Conservation (phyloP, 1,284 basidiomycete genomes). For the Boletus holoroseus region DNA sequence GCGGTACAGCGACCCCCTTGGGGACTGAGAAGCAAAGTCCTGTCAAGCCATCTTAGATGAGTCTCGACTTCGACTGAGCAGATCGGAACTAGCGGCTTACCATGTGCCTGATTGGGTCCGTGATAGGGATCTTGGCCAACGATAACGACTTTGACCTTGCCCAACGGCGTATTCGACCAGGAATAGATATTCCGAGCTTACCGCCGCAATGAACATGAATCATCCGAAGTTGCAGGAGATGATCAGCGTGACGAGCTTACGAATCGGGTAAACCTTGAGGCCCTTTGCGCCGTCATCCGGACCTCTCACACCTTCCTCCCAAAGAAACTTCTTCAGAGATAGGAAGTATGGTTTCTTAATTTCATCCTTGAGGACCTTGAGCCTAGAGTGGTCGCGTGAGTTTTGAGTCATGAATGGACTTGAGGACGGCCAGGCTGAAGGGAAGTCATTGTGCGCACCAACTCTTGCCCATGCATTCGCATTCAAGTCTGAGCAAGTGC, state of each 20-base stretch:
- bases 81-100: conserved; percentile 33
- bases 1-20: conserved; percentile 65
- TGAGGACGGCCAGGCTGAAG: neutral
- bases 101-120: conserved; percentile 65
- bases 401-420: neutral
- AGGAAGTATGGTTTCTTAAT: conserved; percentile 74
- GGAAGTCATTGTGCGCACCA: conserved; percentile 47
- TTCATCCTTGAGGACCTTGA: conserved; percentile 68
- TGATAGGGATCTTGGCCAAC: conserved; percentile 79
- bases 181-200: conserved; percentile 71
- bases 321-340: conserved; percentile 62
- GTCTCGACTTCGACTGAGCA: conserved; percentile 10
- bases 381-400: conserved; percentile 39
- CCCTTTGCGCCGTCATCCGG: conserved; percentile 42
- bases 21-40: conserved; percentile 86
- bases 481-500: conserved; percentile 59
- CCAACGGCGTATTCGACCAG: conserved; percentile 77
- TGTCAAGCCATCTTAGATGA: conserved; percentile 26
- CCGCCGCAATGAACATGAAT: conserved; percentile 6
- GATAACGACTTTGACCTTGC: conserved; percentile 74
- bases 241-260: conserved; percentile 39
- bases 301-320: conserved; percentile 59
- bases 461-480: conserved; percentile 64
- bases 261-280: conserved; percentile 57
- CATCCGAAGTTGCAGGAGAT: neutral